Evolutionary conservation across 352 stramenopile species (phyloP), one percentile per base, ranked within the genome.

Genomic region (Pythium dissimile): DNA sequence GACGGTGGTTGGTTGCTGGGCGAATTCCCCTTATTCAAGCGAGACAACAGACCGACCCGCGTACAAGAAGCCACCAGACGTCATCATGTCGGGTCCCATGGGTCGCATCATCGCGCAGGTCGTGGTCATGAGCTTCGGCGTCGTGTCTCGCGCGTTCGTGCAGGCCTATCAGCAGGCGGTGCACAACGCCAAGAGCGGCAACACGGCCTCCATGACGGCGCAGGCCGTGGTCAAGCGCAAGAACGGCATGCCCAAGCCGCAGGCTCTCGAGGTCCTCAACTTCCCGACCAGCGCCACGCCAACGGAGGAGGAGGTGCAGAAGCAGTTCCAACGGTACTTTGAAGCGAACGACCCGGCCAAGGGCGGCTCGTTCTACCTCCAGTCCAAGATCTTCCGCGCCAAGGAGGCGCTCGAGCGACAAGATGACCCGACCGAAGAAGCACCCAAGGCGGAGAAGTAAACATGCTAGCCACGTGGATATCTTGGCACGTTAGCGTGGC

Each of bases 331-430:
- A 66, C 71, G 78, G 53, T 92, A 93, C 57, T 95, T 94, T 43
- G 82, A 96, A 60, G 77, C 83, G 11, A 97, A 97, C 60, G 87
- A 96, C 59, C 89, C 89, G 11, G 72, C 75, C 39, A 96, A 95
- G 59, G 89, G 89, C 30, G 89, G 89, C 26, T 97, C 88, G 30
- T 97, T 96, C 67, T 97, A 97, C 65, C 53, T 97, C 41, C 89
- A 97, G 69, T 96, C 86, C 52, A 97, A 97, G 75, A 93, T 97
- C 61, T 97, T 81, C 67, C 76, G 88, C 43, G 89, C 89, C 12
- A 95, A 94, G 64, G 89, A 97, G 72, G 84, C 84, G 43, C 72
- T 97, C 32, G 79, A 92, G 48, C 34, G 15, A 41, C 71, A 76
- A 58, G 70, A 80, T 16, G 46, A 67, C 7, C 42, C 67, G 41